Conservation (phyloP, 345 rosid genomes). For the Eucalyptus globulus region DNA sequence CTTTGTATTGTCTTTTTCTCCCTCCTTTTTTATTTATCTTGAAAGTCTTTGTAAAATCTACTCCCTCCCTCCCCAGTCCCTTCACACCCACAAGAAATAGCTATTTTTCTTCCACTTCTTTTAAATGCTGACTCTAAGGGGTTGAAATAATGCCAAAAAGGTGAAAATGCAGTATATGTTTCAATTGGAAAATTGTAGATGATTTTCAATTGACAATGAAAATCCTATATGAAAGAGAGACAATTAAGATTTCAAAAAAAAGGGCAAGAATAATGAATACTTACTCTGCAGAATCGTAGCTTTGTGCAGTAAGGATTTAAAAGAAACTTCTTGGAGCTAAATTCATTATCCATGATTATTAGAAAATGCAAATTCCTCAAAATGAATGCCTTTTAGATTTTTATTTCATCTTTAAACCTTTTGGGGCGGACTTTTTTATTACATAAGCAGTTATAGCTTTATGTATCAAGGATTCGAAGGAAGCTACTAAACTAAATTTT, state of each 20-base stretch:
- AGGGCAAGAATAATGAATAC: not conserved
- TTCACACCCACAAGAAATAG: not conserved
- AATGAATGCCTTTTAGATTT: not conserved
- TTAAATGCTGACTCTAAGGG: not conserved
- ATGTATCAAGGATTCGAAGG: not conserved
- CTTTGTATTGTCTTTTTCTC: constrained; percentile 12
- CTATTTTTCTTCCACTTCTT: not conserved
- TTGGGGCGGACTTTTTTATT: not conserved
- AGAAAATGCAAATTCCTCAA: not conserved
- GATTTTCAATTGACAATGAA: not conserved
- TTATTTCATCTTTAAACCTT: not conserved
- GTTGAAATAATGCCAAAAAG: not conserved
- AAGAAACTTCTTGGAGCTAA: not conserved
- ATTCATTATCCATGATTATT: not conserved
- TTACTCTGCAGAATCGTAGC: not conserved
- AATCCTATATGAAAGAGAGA: not conserved
- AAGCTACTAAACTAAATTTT: not conserved
- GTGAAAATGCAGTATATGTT: not conserved
- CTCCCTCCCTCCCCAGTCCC: not conserved
- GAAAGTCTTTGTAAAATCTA: not conserved
- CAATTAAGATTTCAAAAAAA: not conserved
- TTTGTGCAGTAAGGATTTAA: not conserved
- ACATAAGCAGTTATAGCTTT: not conserved
- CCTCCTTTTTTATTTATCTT: not conserved
- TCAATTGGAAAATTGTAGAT: not conserved